A percentile compares a stretch with the other conserved stretches of the same genome.
phyloP scores from a whole-genome alignment of 345 rosid species.

The Melastoma malabathricum region DNA sequence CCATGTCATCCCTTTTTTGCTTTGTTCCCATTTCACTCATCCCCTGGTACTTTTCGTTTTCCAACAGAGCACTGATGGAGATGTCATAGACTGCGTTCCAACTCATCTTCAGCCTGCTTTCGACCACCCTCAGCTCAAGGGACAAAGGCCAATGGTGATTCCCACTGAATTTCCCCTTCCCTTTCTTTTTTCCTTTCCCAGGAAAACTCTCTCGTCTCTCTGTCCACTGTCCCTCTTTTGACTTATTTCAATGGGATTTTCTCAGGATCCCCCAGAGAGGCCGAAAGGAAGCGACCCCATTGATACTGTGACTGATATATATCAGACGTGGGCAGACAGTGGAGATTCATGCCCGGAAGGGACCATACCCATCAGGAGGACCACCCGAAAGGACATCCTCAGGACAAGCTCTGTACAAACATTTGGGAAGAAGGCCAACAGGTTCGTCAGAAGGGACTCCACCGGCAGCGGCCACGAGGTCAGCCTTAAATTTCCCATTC shows the following conservation, averaged over 20 bases:
- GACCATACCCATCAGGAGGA: conserved; percentile 81
- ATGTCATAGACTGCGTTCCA: conserved; percentile 73
- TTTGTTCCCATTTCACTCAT: background rate
- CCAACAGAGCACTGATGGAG: conserved; percentile 92
- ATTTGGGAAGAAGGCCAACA: conserved; percentile 58
- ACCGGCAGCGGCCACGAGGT: conserved; percentile 91
- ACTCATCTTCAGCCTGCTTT: conserved; percentile 91
- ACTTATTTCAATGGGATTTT: background rate
- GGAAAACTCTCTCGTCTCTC: background rate
- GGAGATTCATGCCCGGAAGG: conserved; percentile 85
- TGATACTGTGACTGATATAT: conserved; percentile 19
- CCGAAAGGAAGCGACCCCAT: conserved; percentile 34
- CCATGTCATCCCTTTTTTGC: conserved; percentile 2
- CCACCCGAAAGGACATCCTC: conserved; percentile 52
- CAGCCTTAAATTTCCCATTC: conserved; percentile 3
- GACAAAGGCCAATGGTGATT: conserved; percentile 61
- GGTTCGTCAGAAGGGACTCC: conserved; percentile 72
- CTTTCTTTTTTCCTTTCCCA: background rate
- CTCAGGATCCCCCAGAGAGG: conserved; percentile 54
- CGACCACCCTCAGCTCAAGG: conserved; percentile 74
- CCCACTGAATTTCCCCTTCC: background rate
- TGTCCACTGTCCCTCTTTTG: background rate
- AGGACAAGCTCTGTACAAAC: conserved; percentile 55
- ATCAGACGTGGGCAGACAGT: conserved; percentile 60
- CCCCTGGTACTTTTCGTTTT: conserved; percentile 1